Evolutionary conservation across 495 filamentous ascomycete genomes (phyloP), one percentile per base, ranked within the genome.

Genomic region (Daldinia bambusicola): DNA sequence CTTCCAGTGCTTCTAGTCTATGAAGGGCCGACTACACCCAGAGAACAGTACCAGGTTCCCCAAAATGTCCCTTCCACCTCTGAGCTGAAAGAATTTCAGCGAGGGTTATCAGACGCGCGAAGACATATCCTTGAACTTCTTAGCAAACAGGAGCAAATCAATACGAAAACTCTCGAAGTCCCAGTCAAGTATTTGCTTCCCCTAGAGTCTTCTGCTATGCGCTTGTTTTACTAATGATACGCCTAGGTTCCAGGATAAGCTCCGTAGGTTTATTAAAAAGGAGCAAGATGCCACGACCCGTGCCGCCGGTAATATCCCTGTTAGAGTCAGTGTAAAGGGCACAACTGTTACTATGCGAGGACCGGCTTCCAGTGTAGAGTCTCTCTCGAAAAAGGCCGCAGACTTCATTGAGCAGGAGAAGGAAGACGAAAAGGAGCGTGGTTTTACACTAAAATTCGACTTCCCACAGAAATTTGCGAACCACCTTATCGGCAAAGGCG

Each of bases 381-480:
- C 89, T 0, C 87, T 97, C 30, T 83, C 82, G 20, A 81, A 85
- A 5, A 94, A 92, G 79, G 86, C 95, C 55, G 77, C 85, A 31
- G 86, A 84, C 12, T 98, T 98, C 75, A 81, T 98, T 38, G 89
- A 89, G 50, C 88, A 93, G 67, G 93, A 95, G 78, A 90, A 91
- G 80, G 85, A 91, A 78, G 93, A 97, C 69, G 93, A 97, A 74
- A 88, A 92, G 66, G 93, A 97, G 80, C 90, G 94, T 53, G 93
- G 92, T 4, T 93, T 94, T 79, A 92, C 88, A 4, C 84, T 89
- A 45, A 88, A 88, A 41, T 98, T 97, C 68, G 93, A 95, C 60
- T 99, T 94, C 82, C 95, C 95, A 5, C 91, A 95, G 72, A 97
- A 97, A 78, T 96, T 89, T 69, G 93, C 94, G 62, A 96, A 96